Evolutionary conservation across 805 yeast species (phyloP).

Genomic region (Barnettozyma californica): DNA sequence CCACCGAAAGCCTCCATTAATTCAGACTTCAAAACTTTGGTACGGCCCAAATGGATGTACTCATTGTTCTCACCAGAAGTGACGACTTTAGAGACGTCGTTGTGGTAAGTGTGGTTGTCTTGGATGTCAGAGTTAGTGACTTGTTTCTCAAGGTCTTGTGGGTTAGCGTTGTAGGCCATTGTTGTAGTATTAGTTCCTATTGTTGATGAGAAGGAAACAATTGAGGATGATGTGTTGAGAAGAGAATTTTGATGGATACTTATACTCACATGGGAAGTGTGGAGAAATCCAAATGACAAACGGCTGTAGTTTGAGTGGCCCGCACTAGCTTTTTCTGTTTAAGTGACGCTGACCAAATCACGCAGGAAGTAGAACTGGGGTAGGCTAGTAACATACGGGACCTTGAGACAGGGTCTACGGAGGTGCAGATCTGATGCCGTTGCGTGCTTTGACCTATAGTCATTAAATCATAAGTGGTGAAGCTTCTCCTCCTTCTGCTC

Average conservation of each 20-base stretch:
- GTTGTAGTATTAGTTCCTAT: too few species aligned
- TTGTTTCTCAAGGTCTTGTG: slow-evolving; percentile 21
- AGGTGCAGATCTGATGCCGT: neutral
- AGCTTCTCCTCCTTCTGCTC: neutral
- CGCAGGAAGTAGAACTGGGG: neutral
- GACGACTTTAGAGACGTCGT: slow-evolving; percentile 25
- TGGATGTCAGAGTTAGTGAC: slow-evolving; percentile 13
- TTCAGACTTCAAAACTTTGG: slow-evolving; percentile 58
- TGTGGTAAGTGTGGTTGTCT: slow-evolving; percentile 14
- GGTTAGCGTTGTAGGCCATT: slow-evolving; percentile 3
- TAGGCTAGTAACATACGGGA: neutral
- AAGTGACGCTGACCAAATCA: slow-evolving; percentile 1
- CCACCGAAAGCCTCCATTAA: slow-evolving; percentile 75
- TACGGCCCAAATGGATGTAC: slow-evolving; percentile 65
- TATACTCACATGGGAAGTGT: neutral
- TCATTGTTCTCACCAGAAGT: slow-evolving; percentile 49
- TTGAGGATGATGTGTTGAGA: neutral
- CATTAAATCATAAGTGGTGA: neutral
- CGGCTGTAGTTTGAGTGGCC: neutral
- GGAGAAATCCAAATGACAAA: neutral
- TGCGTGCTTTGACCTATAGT: slow-evolving; percentile 1
- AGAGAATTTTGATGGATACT: neutral
- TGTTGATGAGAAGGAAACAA: neutral
- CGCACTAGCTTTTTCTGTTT: neutral
- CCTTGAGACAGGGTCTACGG: neutral